Base-by-base conservation (phyloP, 2,329 filamentous ascomycete genomes). In the Penicillium corylophilum region DNA sequence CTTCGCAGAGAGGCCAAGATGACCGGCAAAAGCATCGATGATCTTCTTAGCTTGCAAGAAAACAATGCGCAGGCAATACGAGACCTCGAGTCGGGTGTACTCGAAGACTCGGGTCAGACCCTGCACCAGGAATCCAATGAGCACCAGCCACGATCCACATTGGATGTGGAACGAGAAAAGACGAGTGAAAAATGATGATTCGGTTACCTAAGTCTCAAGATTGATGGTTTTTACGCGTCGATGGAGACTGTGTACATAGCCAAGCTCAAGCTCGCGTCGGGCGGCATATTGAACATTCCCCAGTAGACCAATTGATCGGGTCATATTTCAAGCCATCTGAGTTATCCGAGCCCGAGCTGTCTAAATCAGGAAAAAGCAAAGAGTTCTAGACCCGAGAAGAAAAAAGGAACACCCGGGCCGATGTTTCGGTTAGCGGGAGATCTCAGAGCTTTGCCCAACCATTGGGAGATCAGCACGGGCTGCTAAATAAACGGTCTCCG, bases 21-120 rank as follows among this genome's bases (percentile, higher is more conserved):
- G 5, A 65, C 73, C 4, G 80, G 79, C 1, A 78, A 76, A 63
- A 80, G 76, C 0, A 81, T 84, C 56, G 82, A 85, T 57, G 80
- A 85, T 42, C 62, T 84, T 3, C 62, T 71, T n/a, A 55, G n/a
- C 10, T 7, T 48, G n/a, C 36, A 52, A 38, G 50, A 31, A 38
- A 54, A 49, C 29, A 23, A 50, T 20, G 49, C 35, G 3, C 48
- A 38, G 20, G 48, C 48, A 28, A 43, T 18, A 5, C 42, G n/a
- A n/a, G 53, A 55, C 33, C 16, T n/a, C 5, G 52, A 57, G 28
- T 47, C 54, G 20, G 51, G 49, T 5, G 24, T 38, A 20, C 28
- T 44, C 15, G 22, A 13, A 22, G 20, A 20, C 24, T n/a, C 40
- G 15, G 42, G 41, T 29, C 50, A 56, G 16, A 52, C 35, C 35